Conservation (phyloP, 1,284 basidiomycete species). For the Ustilago shanxiensis region DNA sequence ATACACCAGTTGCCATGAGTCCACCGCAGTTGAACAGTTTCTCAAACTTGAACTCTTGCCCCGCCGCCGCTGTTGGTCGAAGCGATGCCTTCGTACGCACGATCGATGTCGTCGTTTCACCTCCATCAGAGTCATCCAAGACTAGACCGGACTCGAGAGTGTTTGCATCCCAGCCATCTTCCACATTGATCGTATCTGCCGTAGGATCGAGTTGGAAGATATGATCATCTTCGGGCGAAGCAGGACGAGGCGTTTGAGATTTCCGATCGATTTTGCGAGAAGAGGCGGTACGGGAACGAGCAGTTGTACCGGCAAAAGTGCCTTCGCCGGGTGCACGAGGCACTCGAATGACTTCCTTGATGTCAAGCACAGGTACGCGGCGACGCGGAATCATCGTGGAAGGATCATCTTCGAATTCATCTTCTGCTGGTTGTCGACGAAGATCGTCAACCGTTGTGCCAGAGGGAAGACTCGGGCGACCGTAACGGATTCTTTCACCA, state of each 20-base stretch:
- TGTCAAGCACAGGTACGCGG: conserved; percentile 77
- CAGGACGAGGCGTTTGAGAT: conserved; percentile 67
- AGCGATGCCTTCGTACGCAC: conserved; percentile 33
- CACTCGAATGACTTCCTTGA: conserved; percentile 83
- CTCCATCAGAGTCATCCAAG: conserved; percentile 77
- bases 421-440: conserved; percentile 41
- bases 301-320: conserved; percentile 63
- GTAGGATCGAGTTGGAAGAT: conserved; percentile 73
- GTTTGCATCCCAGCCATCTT: conserved; percentile 85
- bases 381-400: conserved; percentile 30
- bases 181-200: conserved; percentile 67
- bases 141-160: conserved; percentile 80
- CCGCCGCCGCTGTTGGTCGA: conserved; percentile 70
- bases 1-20: conserved; percentile 89
- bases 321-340: conserved; percentile 76
- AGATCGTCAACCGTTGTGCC: conserved; percentile 32
- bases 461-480: conserved; percentile 60
- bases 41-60: conserved; percentile 84
- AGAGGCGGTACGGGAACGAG: not conserved
- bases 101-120: conserved; percentile 75
- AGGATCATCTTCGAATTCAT: conserved; percentile 59
- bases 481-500: conserved; percentile 87
- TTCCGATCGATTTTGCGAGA: conserved; percentile 23
- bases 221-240: conserved; percentile 25
- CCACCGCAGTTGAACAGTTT: conserved; percentile 94